Conservation (phyloP, 2,329 filamentous ascomycete genomes). For the Talaromyces sp. region DNA sequence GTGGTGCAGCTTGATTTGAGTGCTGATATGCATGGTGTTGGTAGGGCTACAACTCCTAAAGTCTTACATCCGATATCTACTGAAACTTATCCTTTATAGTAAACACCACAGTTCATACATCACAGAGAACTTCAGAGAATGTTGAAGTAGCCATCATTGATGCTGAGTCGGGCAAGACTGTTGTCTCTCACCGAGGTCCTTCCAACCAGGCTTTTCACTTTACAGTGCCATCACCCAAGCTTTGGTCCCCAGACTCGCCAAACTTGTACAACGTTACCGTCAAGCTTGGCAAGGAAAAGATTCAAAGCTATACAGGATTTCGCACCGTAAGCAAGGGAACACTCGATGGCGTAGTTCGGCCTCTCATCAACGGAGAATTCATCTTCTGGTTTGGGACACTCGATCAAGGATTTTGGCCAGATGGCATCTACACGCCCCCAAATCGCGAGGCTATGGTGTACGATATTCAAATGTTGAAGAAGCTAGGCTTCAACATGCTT, state of each 20-base stretch:
- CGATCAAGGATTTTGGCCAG: conserved; percentile 67
- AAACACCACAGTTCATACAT: neutral
- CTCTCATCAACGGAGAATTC: conserved; percentile 58
- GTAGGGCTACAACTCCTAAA: neutral
- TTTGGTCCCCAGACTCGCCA: conserved; percentile 63
- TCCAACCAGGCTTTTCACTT: neutral
- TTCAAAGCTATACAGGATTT: conserved; percentile 55
- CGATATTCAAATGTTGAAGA: conserved; percentile 58
- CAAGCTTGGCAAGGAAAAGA: conserved; percentile 51
- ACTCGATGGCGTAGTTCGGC: conserved; percentile 52
- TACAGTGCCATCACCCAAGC: conserved; percentile 9
- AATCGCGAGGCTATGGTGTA: conserved; percentile 60
- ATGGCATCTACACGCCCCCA: conserved; percentile 61
- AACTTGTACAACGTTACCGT: conserved; percentile 58
- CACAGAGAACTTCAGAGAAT: neutral
- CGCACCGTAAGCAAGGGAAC: conserved; percentile 56
- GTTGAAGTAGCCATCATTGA: neutral
- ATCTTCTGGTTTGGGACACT: conserved; percentile 62
- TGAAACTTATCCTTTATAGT: neutral
- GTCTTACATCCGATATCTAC: neutral
- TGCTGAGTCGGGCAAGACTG: neutral
- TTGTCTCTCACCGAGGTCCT: neutral
- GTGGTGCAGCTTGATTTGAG: neutral
- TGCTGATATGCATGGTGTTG: neutral
- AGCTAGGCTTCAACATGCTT: conserved; percentile 62